A percentile compares a stretch with the other conserved stretches of the same genome.
Evolutionary conservation across 352 stramenopile genomes (phyloP).

Genomic region (Pythium periplocum): DNA sequence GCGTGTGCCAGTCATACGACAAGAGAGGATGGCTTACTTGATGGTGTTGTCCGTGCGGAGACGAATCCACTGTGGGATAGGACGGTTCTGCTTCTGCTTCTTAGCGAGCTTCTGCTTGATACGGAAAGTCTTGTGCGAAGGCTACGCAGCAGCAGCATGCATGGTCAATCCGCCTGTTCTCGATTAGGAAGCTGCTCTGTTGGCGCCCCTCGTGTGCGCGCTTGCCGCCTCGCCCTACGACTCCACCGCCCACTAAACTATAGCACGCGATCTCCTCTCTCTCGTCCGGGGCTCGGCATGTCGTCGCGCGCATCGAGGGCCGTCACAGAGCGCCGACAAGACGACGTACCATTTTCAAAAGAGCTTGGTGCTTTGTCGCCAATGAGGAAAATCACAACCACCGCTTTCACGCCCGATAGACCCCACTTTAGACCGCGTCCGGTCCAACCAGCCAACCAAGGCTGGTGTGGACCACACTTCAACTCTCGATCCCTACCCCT

Average conservation of each 20-base stretch:
- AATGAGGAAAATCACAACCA: slow-evolving; percentile 28
- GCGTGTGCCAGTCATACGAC: slow-evolving; percentile 8
- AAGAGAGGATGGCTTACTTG: slow-evolving; percentile 44
- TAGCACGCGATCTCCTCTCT: no score
- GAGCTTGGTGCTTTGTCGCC: slow-evolving; percentile 24
- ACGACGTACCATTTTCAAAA: slow-evolving; percentile 26
- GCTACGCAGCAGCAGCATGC: slow-evolving; percentile 40
- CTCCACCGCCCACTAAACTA: no score
- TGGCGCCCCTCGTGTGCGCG: no score
- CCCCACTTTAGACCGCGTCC: no score
- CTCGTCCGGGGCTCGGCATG: no score
- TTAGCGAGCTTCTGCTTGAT: slow-evolving; percentile 99
- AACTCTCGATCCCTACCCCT: no score
- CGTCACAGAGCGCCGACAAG: not conserved
- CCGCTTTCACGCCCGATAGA: slow-evolving; percentile 1
- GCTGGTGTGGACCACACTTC: slow-evolving; percentile 7
- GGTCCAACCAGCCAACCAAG: no score
- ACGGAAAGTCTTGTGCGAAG: slow-evolving; percentile 99
- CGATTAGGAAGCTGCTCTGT: no score
- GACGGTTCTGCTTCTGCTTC: slow-evolving; percentile 99
- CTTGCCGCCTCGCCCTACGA: no score
- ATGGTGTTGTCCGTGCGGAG: slow-evolving; percentile 99
- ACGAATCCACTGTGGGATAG: slow-evolving; percentile 99
- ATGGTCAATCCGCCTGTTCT: no score
- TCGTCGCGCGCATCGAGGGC: slow-evolving; percentile 3